Conservation (phyloP, 2,329 filamentous ascomycete species). For the Scytalidium sp. region DNA sequence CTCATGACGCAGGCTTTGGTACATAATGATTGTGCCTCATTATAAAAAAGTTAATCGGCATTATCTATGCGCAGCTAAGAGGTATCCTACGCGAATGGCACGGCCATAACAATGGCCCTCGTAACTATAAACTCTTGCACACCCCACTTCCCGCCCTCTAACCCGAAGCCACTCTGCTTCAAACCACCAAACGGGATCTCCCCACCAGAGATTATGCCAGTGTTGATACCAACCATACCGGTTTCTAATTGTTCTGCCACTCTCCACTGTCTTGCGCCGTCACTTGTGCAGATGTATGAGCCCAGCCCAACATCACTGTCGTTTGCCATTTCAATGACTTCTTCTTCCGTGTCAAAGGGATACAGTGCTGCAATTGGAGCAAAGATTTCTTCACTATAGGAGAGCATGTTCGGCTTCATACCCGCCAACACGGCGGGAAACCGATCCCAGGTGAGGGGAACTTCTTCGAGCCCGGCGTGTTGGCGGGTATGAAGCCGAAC, state of each 20-base stretch:
- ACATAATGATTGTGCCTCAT: too few relatives aligned
- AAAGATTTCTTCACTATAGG: background rate
- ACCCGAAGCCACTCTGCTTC: too few relatives aligned
- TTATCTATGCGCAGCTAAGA: too few relatives aligned
- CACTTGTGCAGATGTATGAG: background rate
- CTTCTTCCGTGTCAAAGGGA: background rate
- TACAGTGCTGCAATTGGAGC: background rate
- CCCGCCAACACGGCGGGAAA: too few relatives aligned
- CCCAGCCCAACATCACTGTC: background rate
- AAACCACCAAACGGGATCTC: conserved; percentile 67
- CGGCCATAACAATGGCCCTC: too few relatives aligned
- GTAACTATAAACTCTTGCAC: too few relatives aligned
- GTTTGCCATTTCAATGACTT: background rate
- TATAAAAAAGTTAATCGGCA: too few relatives aligned
- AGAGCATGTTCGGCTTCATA: background rate
- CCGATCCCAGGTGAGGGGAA: too few relatives aligned
- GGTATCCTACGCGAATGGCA: too few relatives aligned
- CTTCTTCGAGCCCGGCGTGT: background rate
- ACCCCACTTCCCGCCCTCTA: too few relatives aligned
- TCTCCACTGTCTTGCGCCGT: conserved; percentile 41
- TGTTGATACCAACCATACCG: conserved; percentile 81
- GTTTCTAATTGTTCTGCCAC: conserved; percentile 69
- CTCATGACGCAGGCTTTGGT: too few relatives aligned
- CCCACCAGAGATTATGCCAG: conserved; percentile 52
- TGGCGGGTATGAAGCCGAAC: background rate